These are phyloP conservation scores for Penicillium soppii DNA, from an alignment of 495 filamentous ascomycete genomes.

Conservation along the genomic window DNA sequence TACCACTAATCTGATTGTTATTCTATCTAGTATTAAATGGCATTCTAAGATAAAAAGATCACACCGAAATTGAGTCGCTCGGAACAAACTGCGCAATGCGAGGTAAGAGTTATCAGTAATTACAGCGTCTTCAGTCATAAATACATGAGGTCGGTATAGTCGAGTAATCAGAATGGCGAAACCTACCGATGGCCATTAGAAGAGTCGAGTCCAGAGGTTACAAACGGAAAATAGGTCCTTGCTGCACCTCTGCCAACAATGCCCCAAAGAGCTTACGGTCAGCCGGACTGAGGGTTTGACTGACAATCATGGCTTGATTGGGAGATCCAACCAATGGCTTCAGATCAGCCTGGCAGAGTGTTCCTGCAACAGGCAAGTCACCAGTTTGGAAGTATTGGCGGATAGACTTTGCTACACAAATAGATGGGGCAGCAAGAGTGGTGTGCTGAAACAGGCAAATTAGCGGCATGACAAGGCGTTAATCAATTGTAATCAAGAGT, in stretches of 20 bases:
- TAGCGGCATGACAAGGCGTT: not conserved
- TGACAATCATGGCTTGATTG: not conserved
- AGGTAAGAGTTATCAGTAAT: too few relatives aligned
- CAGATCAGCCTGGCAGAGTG: conserved; percentile 40
- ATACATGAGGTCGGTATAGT: conserved; percentile 1
- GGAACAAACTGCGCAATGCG: not conserved
- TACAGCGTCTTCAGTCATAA: not conserved
- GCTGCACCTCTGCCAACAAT: conserved; percentile 18
- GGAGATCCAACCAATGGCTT: conserved; percentile 29
- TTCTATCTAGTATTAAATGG: too few relatives aligned
- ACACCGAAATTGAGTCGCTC: not conserved
- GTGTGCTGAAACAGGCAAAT: conserved; percentile 38
- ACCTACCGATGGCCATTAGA: not conserved
- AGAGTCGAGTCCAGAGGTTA: not conserved
- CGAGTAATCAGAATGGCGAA: not conserved
- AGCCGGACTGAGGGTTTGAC: conserved; percentile 5
- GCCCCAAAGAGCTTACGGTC: conserved; percentile 24
- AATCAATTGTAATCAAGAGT: not conserved
- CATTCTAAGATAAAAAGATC: not conserved
- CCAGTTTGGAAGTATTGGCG: conserved; percentile 50
- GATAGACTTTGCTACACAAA: conserved; percentile 44
- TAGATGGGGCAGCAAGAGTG: conserved; percentile 44
- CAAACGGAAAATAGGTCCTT: conserved; percentile 6
- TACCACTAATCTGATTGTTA: too few relatives aligned
- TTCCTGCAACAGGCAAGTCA: conserved; percentile 38